Evolutionary conservation across 345 rosid genomes (phyloP), one percentile per base, ranked within the genome.

Genomic region (Isatis tinctoria): DNA sequence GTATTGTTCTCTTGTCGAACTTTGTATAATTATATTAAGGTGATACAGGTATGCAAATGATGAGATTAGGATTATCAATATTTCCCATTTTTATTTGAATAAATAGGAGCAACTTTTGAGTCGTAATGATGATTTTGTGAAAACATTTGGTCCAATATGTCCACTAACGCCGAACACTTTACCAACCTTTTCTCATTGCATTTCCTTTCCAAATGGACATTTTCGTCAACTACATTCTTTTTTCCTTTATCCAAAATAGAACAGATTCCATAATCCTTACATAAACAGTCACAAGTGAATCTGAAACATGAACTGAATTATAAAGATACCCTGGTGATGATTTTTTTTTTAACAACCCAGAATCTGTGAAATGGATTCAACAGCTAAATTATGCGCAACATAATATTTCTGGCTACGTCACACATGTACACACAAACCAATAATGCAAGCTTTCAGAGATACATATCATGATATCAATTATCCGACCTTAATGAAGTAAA

Each of bases 111-210:
- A 43, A 24, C 74, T 68, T 75, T 75, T 51, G 54, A 51, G 75
- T 45, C 43, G 40, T 16, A 33, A 69, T 76, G 49, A 76, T 75
- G 74, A 53, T 4, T 0, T 18, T 52, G 26, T 26, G 33, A 53
- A 75, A 62, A 30, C 12, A 51, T 10, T 30, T 39, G 54, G 70
- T 51, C 74, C 72, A 60, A 28, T 14, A 11, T 67, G 78, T 58
- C 78, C 68, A 75, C 74, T 54, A 62, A 43, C 69, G 69, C 74
- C 79, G 69, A 54, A 76, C 69, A 69, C 61, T 35, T 48, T 20
- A 32, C 33, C 41, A 68, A 24, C 61, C 39, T 28, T 27, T 53
- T n/a, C 52, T 52, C 20, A 44, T 14, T 69, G 41, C 27, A 41
- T 52, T 43, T 14, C 51, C 39, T 76, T 69, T 76, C 70, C 51